These are phyloP conservation scores for Geotrichum australiense DNA, from an alignment of 1,139 yeast genomes.

Conservation along the genomic window DNA sequence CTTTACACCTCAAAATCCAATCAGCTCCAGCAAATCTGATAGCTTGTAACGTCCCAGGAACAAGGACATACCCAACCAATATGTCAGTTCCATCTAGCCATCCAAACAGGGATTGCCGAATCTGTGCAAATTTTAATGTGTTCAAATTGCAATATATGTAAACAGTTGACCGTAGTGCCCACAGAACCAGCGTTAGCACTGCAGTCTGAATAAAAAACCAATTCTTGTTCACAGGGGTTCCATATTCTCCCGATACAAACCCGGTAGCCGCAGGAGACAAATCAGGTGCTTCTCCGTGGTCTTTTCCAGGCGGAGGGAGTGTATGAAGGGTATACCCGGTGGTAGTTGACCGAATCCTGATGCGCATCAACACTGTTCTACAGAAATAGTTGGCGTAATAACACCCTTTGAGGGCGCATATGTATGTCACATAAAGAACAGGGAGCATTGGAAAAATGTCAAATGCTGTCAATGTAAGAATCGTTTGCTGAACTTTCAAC, in stretches of 20 bases:
- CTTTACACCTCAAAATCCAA: no score
- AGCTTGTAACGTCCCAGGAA: no score
- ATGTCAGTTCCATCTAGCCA: conserved; percentile 13
- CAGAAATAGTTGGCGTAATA: conserved; percentile 5
- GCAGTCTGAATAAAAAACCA: conserved; percentile 17
- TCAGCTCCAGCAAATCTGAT: no score
- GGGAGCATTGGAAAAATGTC: conserved; percentile 20
- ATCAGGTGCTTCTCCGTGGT: background rate
- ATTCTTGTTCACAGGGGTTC: conserved; percentile 14
- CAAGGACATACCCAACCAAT: no score
- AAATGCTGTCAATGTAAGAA: conserved; percentile 14
- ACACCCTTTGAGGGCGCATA: conserved; percentile 10
- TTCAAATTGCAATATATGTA: no score
- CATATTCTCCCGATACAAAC: conserved; percentile 17
- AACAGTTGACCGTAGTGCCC: conserved; percentile 9
- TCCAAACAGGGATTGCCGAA: conserved; percentile 13
- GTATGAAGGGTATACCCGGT: conserved; percentile 3
- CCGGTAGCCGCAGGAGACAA: conserved; percentile 12
- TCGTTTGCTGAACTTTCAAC: no score
- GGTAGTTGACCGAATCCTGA: conserved; percentile 7
- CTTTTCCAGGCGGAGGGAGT: conserved; percentile 9
- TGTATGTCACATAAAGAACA: conserved; percentile 17
- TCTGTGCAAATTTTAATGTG: background rate
- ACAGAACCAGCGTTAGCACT: conserved; percentile 8
- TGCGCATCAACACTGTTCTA: conserved; percentile 3